Evolutionary conservation across 345 rosid species (phyloP), one percentile per base, ranked within the genome.

Genomic region (Leavenworthia alabamica): DNA sequence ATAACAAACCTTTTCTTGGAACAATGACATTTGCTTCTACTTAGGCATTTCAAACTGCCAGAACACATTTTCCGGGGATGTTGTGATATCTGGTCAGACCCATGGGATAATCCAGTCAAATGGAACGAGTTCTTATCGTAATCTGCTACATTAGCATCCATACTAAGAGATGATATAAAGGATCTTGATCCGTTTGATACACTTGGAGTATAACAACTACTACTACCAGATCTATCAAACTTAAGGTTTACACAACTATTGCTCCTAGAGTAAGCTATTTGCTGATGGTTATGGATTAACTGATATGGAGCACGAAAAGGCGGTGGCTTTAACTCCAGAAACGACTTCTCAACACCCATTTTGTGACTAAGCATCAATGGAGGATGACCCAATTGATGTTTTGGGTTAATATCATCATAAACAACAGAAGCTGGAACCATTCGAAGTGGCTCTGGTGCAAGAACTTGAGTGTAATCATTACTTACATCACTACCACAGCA

Each of bases 1-100:
- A n/a, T n/a, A 6, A 45, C 68, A 13, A 9, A 86, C 95, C 95
- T 82, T 61, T 80, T 84, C 80, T 82, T 87, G 50, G 95, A 82
- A 67, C 95, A 87, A 51, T 84, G 90, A 32, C 95, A 87, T 78
- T 79, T 87, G 56, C 90, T 77, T 33, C 76, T 24, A 24, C 60
- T 68, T 27, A 78, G 77, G 20, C 95, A 84, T 78, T 84, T 84
- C 61, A 75, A 22, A 70, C 77, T 79, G 33, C 71, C 88, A 27
- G 84, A 76, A 53, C 90, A 87, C 80, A 70, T 79, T 70, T 58
- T 81, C 70, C 78, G 71, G 4, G 77, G 56, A 28, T 81, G 82
- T 36, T 76, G 84, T 12, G 78, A 77, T 69, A 73, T 70, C 31
- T 75, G 86, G 22, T 72, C 79, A 33, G 82, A 76, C 8, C 77